A percentile compares a stretch with the other conserved stretches of the same genome.
Conservation (phyloP, 352 stramenopile species). For the Pythium chondricola region DNA sequence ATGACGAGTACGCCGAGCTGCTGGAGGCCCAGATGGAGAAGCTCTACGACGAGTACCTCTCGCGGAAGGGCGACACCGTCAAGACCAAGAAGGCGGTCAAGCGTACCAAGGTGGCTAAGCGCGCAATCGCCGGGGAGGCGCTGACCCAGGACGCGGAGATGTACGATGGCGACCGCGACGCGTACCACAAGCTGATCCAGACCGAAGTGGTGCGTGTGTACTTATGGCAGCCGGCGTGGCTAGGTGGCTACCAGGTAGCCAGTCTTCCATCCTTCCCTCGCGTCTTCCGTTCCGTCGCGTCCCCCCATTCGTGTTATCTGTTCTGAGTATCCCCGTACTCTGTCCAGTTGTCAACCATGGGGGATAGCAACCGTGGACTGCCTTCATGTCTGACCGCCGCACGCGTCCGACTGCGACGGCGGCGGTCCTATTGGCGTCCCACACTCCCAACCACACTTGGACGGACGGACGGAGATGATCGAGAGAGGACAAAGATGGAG, state of each 20-base stretch:
- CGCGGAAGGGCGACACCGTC: constrained; percentile 62
- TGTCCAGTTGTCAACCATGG: constrained; percentile 91
- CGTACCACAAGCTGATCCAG: constrained; percentile 86
- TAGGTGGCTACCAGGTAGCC: no score
- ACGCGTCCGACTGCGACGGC: constrained; percentile 26
- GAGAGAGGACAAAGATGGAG: no score
- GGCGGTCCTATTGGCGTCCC: constrained; percentile 75
- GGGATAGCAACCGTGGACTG: constrained; percentile 62
- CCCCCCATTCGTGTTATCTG: constrained; percentile 90
- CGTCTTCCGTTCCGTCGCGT: constrained; percentile 1
- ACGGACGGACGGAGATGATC: no score
- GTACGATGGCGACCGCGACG: constrained; percentile 72
- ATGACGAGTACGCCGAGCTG: constrained; percentile 75
- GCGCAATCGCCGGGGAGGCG: constrained; percentile 70
- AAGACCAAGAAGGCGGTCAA: constrained; percentile 85
- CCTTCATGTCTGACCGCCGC: constrained; percentile 78
- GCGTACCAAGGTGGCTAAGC: constrained; percentile 80
- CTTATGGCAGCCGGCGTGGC: not conserved
- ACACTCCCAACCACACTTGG: constrained; percentile 28
- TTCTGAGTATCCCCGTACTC: constrained; percentile 84
- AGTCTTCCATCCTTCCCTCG: not conserved
- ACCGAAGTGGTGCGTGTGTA: constrained; percentile 64
- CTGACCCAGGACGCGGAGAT: constrained; percentile 75
- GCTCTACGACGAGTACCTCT: constrained; percentile 78
- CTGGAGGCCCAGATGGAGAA: constrained; percentile 83